Conservation (phyloP, 352 stramenopile genomes). For the Phytophthora pistaciae region DNA sequence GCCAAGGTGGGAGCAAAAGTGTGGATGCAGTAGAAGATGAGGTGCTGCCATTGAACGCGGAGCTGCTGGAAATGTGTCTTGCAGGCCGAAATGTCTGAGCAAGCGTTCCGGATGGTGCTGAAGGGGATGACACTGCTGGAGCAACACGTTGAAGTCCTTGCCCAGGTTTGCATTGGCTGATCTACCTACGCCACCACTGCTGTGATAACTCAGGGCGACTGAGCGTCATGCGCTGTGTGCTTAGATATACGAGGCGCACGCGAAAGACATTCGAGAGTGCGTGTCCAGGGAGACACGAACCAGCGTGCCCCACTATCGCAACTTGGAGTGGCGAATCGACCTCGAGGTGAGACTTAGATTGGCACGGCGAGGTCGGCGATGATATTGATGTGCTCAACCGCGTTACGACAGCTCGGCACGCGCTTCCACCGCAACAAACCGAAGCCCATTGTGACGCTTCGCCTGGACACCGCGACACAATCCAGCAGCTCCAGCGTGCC, state of each 20-base stretch:
- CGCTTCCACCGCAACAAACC: conserved; percentile 67
- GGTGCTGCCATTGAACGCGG: background rate
- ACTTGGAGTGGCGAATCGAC: conserved; percentile 85
- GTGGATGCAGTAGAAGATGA: background rate
- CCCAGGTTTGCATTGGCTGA: conserved; percentile 37
- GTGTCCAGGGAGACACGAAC: conserved; percentile 49
- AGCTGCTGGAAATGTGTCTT: background rate
- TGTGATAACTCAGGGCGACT: background rate
- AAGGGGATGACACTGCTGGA: conserved; percentile 53
- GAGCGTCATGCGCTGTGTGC: background rate
- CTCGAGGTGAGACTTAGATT: conserved; percentile 47
- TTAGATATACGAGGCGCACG: conserved; percentile 65
- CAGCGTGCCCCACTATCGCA: conserved; percentile 63
- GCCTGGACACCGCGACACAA: conserved; percentile 53
- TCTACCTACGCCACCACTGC: background rate
- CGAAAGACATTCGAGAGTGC: conserved; percentile 59
- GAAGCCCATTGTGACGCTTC: conserved; percentile 79
- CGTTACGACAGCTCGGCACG: conserved; percentile 54
- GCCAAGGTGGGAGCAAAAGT: conserved; percentile 50
- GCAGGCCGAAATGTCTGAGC: conserved; percentile 53
- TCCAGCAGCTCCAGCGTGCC: conserved; percentile 28
- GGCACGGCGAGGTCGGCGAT: too few relatives aligned
- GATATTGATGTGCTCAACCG: background rate
- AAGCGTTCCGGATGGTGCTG: conserved; percentile 54
- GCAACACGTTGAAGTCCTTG: conserved; percentile 54